Percentiles rank a stretch among this genome's conserved stretches.
Evolutionary conservation across 148 eudicot genomes (phyloP).

Genomic region (Drosera capensis): DNA sequence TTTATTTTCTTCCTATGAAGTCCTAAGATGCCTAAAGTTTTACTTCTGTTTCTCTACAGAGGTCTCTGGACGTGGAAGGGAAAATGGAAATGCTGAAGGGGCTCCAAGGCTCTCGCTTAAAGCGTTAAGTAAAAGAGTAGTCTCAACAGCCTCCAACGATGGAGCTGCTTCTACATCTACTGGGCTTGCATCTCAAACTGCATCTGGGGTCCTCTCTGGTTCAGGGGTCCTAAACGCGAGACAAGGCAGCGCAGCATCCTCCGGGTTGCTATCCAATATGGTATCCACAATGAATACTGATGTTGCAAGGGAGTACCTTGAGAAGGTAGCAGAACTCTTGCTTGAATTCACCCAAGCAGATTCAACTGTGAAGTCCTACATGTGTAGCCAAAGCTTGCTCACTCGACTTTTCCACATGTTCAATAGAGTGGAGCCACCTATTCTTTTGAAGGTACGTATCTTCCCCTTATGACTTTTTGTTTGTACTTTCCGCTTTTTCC

Average conservation of each 20-base stretch:
- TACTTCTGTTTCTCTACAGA: constrained; percentile 23
- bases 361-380: constrained; percentile 76
- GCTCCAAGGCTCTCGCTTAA: constrained; percentile 40
- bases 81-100: constrained; percentile 45
- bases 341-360: constrained; percentile 92
- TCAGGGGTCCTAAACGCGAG: constrained; percentile 93
- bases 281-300: constrained; percentile 75
- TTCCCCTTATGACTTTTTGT: background rate
- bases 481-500: background rate
- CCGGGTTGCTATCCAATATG: constrained; percentile 80
- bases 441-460: constrained; percentile 68
- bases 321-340: constrained; percentile 89
- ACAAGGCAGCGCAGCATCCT: constrained; percentile 92
- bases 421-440: constrained; percentile 80
- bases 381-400: constrained; percentile 91
- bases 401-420: constrained; percentile 95
- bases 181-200: constrained; percentile 72
- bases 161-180: constrained; percentile 68
- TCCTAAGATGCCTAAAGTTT: constrained; percentile 5
- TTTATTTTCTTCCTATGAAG: background rate
- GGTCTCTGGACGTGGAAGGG: constrained; percentile 85
- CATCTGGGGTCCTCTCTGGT: constrained; percentile 94
- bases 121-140: constrained; percentile 41
- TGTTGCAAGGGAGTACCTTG: constrained; percentile 86
- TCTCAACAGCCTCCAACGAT: constrained; percentile 36